phyloP scores from a whole-genome alignment of 2,329 filamentous ascomycete genomes.

The Didymella pomorum region DNA sequence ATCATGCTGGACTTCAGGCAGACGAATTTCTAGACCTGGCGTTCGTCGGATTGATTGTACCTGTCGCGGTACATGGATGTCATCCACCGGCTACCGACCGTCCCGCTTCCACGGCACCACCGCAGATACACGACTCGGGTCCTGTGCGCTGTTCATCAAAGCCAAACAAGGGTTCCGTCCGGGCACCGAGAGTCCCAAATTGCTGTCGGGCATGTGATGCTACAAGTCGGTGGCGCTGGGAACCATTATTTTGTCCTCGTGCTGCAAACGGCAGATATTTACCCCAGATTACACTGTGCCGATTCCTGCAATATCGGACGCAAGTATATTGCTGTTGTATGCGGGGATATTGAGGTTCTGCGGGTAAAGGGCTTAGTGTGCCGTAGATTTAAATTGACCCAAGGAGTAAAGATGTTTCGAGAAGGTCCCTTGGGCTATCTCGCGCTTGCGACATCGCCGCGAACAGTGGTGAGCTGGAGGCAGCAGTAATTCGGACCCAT shows the following conservation, averaged over 20 bases:
- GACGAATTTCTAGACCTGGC: conserved; percentile 17
- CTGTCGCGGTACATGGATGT: conserved; percentile 15
- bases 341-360: conserved; percentile 41
- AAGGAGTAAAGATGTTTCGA: conserved; percentile 46
- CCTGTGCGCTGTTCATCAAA: conserved; percentile 21
- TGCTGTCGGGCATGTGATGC: conserved; percentile 30
- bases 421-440: conserved; percentile 25
- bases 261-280: conserved; percentile 36
- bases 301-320: conserved; percentile 39
- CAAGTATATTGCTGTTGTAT: conserved; percentile 41
- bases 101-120: conserved; percentile 5
- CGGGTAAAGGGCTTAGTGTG: conserved; percentile 28
- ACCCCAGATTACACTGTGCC: conserved; percentile 37
- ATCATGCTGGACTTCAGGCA: conserved; percentile 16
- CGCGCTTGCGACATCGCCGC: conserved; percentile 10
- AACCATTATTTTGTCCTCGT: conserved; percentile 31
- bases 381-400: conserved; percentile 44
- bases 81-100: conserved; percentile 16
- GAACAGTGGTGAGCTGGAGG: conserved; percentile 27
- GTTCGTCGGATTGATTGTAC: conserved; percentile 20
- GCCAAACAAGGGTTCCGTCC: conserved; percentile 23
- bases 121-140: conserved; percentile 15
- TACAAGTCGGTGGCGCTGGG: conserved; percentile 28
- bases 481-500: conserved; percentile 30
- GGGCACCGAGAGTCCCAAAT: conserved; percentile 29